These are phyloP conservation scores for Bertia moriformis DNA, from an alignment of 2,329 filamentous ascomycete genomes.

Conservation along the genomic window DNA sequence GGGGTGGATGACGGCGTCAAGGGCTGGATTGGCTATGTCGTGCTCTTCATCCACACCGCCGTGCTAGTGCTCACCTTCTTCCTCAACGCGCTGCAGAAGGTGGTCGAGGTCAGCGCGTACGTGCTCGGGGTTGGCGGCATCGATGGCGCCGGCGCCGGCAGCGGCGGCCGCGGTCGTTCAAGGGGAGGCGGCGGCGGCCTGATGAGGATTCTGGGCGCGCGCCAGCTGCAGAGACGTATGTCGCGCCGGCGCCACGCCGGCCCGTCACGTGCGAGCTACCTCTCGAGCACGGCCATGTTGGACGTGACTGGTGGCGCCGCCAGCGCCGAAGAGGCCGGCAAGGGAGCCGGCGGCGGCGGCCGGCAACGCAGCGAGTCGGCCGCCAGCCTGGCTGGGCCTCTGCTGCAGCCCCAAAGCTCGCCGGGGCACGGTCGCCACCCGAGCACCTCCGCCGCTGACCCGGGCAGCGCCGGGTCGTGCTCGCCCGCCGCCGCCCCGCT, in stretches of 20 bases:
- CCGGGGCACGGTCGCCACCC: slow-evolving; percentile 22
- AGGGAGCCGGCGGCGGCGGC: slow-evolving; percentile 36
- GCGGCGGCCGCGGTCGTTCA: slow-evolving; percentile 55
- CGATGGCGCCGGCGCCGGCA: slow-evolving; percentile 62
- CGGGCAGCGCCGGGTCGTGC: slow-evolving; percentile 35
- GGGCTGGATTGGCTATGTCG: slow-evolving; percentile 90
- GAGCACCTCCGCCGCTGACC: slow-evolving; percentile 40
- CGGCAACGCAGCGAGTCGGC: slow-evolving; percentile 46
- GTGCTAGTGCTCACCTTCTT: slow-evolving; percentile 87
- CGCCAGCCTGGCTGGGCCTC: slow-evolving; percentile 37
- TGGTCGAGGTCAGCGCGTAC: slow-evolving; percentile 75
- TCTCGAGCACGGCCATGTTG: slow-evolving; percentile 72
- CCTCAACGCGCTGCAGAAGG: slow-evolving; percentile 76
- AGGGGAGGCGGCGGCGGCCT: no score
- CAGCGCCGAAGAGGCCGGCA: no score
- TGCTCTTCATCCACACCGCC: slow-evolving; percentile 70
- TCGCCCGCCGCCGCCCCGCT: slow-evolving; percentile 58
- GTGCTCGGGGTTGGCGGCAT: slow-evolving; percentile 71
- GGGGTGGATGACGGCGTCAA: slow-evolving; percentile 65
- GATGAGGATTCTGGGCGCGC: slow-evolving; percentile 80
- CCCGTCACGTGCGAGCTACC: slow-evolving; percentile 62
- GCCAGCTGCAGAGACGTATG: slow-evolving; percentile 65
- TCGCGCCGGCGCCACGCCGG: slow-evolving; percentile 38
- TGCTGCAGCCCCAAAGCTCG: slow-evolving; percentile 14
- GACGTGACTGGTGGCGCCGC: slow-evolving; percentile 51